phyloP scores from a whole-genome alignment of 768 basidiomycete genomes.

The Tricholoma sp. region DNA sequence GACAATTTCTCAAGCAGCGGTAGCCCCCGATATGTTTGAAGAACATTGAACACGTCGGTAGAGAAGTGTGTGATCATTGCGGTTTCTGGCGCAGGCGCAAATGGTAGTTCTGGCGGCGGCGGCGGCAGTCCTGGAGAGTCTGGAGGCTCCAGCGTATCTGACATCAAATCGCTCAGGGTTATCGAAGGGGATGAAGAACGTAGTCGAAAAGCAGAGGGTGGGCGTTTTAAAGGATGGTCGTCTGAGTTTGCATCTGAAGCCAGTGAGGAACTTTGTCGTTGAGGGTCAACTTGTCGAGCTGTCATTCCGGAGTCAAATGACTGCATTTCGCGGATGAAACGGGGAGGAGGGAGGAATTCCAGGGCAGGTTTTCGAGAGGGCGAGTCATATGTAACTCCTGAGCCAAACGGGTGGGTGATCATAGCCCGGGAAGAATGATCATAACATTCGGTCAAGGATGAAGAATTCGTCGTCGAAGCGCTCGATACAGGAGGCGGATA shows the following conservation, averaged over 20 bases:
- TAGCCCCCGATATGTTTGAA: slow-evolving; percentile 76
- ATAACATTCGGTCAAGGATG: slow-evolving; percentile 21
- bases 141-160: slow-evolving; percentile 6
- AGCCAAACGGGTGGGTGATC: slow-evolving; percentile 58
- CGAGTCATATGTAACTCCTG: slow-evolving; percentile 55
- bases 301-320: slow-evolving; percentile 83
- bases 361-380: slow-evolving; percentile 42
- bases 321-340: slow-evolving; percentile 75
- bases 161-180: slow-evolving; percentile 3
- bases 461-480: slow-evolving; percentile 30
- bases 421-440: slow-evolving; percentile 20
- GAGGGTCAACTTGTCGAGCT: slow-evolving; percentile 48
- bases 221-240: slow-evolving; percentile 14
- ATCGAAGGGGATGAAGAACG: slow-evolving; percentile 8
- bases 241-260: slow-evolving; percentile 11
- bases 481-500: slow-evolving; percentile 38
- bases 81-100: slow-evolving; percentile 40
- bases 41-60: slow-evolving; percentile 72
- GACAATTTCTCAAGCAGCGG: slow-evolving; percentile 67
- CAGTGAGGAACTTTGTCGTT: slow-evolving; percentile 10
- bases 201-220: slow-evolving; percentile 23
- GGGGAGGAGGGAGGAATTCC: slow-evolving; percentile 42
- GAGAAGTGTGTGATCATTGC: slow-evolving; percentile 60
- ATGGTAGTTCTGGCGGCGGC: slow-evolving; percentile 12
- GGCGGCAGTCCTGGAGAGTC: slow-evolving; percentile 7